Conservation (phyloP, 306 rosid species). For the Gillenia trifoliata region DNA sequence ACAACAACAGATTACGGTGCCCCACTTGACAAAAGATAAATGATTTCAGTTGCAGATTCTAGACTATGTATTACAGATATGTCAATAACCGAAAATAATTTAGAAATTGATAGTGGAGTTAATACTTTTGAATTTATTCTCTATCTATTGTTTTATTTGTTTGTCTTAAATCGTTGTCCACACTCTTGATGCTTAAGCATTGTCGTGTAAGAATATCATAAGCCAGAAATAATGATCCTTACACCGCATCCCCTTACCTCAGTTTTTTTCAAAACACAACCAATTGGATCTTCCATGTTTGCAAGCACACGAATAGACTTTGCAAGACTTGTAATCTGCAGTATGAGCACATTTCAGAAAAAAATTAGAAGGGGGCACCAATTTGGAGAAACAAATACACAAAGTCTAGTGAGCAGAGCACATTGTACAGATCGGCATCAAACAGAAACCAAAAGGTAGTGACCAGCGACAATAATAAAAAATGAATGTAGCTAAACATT, state of each 20-base stretch:
- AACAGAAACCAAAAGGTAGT: background rate
- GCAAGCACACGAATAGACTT: conserved; percentile 74
- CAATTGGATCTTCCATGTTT: conserved; percentile 96
- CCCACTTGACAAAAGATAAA: background rate
- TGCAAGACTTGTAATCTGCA: conserved; percentile 81
- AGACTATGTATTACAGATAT: background rate
- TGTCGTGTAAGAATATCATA: conserved; percentile 10
- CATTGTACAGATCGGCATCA: background rate
- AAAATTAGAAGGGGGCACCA: conserved; percentile 9
- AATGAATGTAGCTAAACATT: background rate
- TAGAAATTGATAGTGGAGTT: background rate
- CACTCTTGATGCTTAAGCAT: background rate
- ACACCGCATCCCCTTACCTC: conserved; percentile 46
- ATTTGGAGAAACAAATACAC: background rate
- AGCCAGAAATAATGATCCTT: background rate
- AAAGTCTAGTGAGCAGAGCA: background rate
- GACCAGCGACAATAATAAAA: background rate
- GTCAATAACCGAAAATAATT: background rate
- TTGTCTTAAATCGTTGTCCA: background rate
- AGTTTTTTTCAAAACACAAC: conserved; percentile 65
- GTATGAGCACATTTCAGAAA: conserved; percentile 21
- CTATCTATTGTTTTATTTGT: background rate
- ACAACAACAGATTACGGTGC: background rate
- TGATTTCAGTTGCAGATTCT: background rate
- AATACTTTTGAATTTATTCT: background rate